Base-by-base conservation (phyloP, 2,329 filamentous ascomycete genomes). In the Tolypocladium tundrense region DNA sequence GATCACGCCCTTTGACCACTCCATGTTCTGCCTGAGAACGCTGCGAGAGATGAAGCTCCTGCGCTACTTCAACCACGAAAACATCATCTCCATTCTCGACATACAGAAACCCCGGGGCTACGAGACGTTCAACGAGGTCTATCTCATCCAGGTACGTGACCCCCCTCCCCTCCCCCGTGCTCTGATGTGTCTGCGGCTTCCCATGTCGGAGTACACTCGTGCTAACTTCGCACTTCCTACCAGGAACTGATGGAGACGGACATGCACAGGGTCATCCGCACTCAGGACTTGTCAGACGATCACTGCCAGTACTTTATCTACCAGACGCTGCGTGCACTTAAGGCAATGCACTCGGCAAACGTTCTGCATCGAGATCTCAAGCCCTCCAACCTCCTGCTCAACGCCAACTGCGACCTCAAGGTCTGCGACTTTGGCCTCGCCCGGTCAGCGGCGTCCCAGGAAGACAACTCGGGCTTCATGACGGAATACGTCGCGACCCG, bases 291-390 rank as follows among this genome's bases (percentile, higher is more conserved):
- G 52, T 97, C 94, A 42, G 94, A 99, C 74, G 94, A 99, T 73
- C 94, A 99, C 75, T 99, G 94, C 83, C 94, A 99, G 75, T 99
- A 99, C 79, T 99, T 99, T 78, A 99, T 99, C 76, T 99, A 99
- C 81, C 94, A 99, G 79, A 99, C 94, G 2, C 85, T 99, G 59
- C 91, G 94, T 68, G 94, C 93, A 13, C 81, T 99, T 68, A 99
- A 99, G 80, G 94, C 94, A 43, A 97, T 99, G 93, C 94, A 99
- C 78, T 97, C 94, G 16, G 94, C 94, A 63, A 97, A 99, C 69
- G 94, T 99, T 53, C 85, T 99, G 13, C 94, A 99, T 74, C 88
- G 94, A 72, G 94, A 99, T 75, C 80, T 99, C 66, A 99, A 99
- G 79, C 94, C 94, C 1, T 97, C 93, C 60, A 99, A 99, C 72